Conservation (phyloP, 805 yeast species). For the Starmerella sp. region DNA sequence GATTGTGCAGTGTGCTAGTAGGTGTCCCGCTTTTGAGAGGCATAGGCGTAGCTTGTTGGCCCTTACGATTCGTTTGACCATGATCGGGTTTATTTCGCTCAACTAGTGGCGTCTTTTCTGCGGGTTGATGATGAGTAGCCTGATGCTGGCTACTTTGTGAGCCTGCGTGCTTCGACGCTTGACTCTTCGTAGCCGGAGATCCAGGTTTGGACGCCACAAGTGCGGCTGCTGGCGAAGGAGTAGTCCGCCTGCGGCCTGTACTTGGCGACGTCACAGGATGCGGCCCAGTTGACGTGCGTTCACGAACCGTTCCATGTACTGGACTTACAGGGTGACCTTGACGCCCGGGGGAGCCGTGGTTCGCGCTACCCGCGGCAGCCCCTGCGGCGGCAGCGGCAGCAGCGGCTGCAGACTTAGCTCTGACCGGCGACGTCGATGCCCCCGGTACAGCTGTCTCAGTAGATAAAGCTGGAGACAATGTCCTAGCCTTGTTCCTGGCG, state of each 20-base stretch:
- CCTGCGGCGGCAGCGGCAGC: slow-evolving; percentile 14
- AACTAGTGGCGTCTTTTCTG: no score
- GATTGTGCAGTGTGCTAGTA: not conserved
- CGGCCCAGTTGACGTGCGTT: not conserved
- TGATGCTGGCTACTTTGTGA: not conserved
- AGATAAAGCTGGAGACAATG: not conserved
- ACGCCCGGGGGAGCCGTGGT: not conserved
- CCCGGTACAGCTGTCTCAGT: not conserved
- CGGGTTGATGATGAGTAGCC: no score
- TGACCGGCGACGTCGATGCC: slow-evolving; percentile 9
- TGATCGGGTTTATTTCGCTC: no score
- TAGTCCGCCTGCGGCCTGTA: not conserved
- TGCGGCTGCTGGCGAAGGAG: not conserved
- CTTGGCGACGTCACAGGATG: not conserved
- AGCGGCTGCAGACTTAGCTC: not conserved
- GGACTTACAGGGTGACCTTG: not conserved
- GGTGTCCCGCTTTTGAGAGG: not conserved
- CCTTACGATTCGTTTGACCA: not conserved
- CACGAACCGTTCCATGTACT: not conserved
- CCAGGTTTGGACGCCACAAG: not conserved
- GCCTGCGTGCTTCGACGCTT: not conserved
- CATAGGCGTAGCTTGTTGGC: not conserved
- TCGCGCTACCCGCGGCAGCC: slow-evolving; percentile 10
- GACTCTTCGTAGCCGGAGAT: not conserved
- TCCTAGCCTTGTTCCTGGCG: not conserved